Percentiles rank a stretch among this genome's conserved stretches.
Evolutionary conservation across 441 rosid species (phyloP).

Genomic region (Arabidopsis hybrid): DNA sequence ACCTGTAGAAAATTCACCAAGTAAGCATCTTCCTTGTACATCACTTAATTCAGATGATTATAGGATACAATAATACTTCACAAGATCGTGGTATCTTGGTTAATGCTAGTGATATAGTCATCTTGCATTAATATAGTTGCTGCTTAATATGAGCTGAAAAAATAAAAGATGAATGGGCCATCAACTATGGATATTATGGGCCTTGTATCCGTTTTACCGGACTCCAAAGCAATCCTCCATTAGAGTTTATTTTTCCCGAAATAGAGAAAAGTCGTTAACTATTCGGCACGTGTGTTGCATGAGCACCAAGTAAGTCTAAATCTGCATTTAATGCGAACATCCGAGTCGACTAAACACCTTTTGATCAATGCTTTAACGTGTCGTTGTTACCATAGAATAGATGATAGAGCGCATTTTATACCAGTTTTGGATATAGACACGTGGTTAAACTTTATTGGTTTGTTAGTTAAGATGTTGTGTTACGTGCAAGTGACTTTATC

Average conservation of each 20-base stretch:
- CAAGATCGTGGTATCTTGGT: neutral
- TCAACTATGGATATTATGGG: slow-evolving; percentile 10
- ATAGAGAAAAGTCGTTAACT: neutral
- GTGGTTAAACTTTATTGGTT: slow-evolving; percentile 8
- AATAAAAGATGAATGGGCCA: slow-evolving; percentile 3
- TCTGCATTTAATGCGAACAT: slow-evolving; percentile 8
- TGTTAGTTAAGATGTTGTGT: slow-evolving; percentile 11
- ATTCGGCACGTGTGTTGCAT: slow-evolving; percentile 30
- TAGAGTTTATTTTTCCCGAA: neutral
- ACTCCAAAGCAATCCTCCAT: slow-evolving; percentile 2
- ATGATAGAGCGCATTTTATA: neutral
- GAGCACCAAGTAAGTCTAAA: slow-evolving; percentile 17
- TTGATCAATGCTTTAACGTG: slow-evolving; percentile 32
- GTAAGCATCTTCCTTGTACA: slow-evolving; percentile 39
- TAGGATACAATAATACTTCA: slow-evolving; percentile 1
- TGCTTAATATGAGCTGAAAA: neutral
- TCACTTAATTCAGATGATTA: slow-evolving; percentile 24
- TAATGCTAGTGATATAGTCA: neutral
- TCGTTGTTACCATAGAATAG: slow-evolving; percentile 1
- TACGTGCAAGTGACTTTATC: neutral
- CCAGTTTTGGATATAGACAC: slow-evolving; percentile 6
- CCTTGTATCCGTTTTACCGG: slow-evolving; percentile 4
- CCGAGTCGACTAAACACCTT: slow-evolving; percentile 35
- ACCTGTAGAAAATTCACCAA: slow-evolving; percentile 15
- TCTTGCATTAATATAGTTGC: neutral